Conservation (phyloP, 148 eudicot species). For the Chenopodium quinoa region DNA sequence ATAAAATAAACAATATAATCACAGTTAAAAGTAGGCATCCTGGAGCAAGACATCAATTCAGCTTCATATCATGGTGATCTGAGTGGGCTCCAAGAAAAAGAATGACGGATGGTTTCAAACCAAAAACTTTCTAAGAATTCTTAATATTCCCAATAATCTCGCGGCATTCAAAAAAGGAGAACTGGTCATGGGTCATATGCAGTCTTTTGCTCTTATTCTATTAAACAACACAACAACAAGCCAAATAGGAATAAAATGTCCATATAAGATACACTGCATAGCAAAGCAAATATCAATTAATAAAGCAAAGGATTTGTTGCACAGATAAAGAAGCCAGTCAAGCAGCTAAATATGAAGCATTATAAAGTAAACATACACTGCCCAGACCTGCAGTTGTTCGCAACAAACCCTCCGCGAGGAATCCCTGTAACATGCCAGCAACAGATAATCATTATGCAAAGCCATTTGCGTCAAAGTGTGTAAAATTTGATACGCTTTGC, state of each 20-base stretch:
- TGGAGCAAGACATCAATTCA: background rate
- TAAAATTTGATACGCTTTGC: background rate
- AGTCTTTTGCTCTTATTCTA: background rate
- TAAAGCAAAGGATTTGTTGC: background rate
- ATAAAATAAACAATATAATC: background rate
- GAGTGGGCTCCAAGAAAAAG: background rate
- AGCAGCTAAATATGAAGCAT: background rate
- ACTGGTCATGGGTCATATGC: background rate
- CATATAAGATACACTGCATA: too few species aligned
- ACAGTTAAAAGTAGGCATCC: background rate
- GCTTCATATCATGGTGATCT: background rate
- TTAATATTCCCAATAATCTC: background rate
- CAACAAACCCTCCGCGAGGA: constrained; percentile 89
- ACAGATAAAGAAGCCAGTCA: background rate
- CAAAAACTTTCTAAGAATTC: background rate
- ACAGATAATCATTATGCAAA: constrained; percentile 5
- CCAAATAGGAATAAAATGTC: background rate
- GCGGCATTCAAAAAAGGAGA: background rate
- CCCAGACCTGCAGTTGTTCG: constrained; percentile 96
- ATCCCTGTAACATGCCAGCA: constrained; percentile 59
- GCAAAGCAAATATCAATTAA: background rate
- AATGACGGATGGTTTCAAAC: background rate
- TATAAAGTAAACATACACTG: constrained; percentile 65
- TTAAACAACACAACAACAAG: background rate
- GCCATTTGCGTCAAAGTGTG: background rate